Percentiles rank a stretch among this genome's conserved stretches.
These are phyloP conservation scores for Ramichloridium luteum DNA, from an alignment of 2,329 filamentous ascomycete species.

Conservation along the genomic window DNA sequence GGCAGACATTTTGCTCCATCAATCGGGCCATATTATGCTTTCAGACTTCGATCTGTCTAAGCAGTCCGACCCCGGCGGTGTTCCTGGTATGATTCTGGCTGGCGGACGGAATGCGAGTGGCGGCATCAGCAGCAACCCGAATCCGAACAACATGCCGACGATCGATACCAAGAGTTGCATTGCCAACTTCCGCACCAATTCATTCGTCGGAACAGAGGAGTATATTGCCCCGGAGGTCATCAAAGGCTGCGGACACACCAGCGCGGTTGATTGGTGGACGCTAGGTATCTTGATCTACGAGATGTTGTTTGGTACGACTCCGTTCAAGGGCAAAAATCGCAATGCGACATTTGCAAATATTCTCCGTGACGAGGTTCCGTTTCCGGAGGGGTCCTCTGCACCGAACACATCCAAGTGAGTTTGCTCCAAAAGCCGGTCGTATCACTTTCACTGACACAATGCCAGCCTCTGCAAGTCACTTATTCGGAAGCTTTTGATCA, in stretches of 20 bases:
- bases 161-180: constrained; percentile 99
- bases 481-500: constrained; percentile 93
- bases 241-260: constrained; percentile 95
- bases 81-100: constrained; percentile 85
- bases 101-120: constrained; percentile 51
- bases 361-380: constrained; percentile 84
- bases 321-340: constrained; percentile 98
- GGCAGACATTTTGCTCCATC: constrained; percentile 86
- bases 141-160: constrained; percentile 65
- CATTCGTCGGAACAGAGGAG: constrained; percentile 95
- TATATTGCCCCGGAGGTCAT: constrained; percentile 99
- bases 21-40: constrained; percentile 99
- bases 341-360: constrained; percentile 99
- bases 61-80: constrained; percentile 89
- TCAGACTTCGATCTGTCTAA: constrained; percentile 98
- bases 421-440: background rate
- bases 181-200: constrained; percentile 94
- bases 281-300: constrained; percentile 94
- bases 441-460: constrained; percentile 2
- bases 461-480: constrained; percentile 84
- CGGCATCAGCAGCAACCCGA: constrained; percentile 56
- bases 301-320: constrained; percentile 96
- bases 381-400: constrained; percentile 74
- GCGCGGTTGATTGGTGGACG: constrained; percentile 99
- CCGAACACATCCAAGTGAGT: constrained; percentile 87